phyloP scores from a whole-genome alignment of 805 yeast genomes.

The Metschnikowia dekortorum region DNA sequence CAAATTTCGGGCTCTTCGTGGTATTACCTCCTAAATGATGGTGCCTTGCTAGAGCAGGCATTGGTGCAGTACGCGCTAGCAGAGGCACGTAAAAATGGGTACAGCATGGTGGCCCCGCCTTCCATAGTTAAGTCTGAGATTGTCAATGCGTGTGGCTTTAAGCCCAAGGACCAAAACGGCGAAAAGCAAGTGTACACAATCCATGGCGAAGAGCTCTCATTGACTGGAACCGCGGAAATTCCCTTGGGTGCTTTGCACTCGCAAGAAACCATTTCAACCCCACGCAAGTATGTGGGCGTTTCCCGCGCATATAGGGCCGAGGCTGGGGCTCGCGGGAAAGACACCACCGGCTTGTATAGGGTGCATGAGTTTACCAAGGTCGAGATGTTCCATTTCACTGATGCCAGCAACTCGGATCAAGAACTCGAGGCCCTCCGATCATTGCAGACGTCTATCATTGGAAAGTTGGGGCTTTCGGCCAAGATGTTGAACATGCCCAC shows the following conservation, averaged over 20 bases:
- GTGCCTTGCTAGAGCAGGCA: slow-evolving; percentile 87
- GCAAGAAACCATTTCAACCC: slow-evolving; percentile 44
- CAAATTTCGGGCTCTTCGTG: slow-evolving; percentile 79
- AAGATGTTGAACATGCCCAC: slow-evolving; percentile 85
- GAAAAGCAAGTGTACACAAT: slow-evolving; percentile 82
- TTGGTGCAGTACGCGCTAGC: slow-evolving; percentile 72
- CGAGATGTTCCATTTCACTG: slow-evolving; percentile 77
- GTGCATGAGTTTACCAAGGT: slow-evolving; percentile 97
- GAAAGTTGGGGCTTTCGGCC: slow-evolving; percentile 70
- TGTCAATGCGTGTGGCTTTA: slow-evolving; percentile 87
- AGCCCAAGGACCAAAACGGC: slow-evolving; percentile 82
- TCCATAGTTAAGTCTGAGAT: slow-evolving; percentile 75
- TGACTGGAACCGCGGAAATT: slow-evolving; percentile 95
- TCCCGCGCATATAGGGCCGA: slow-evolving; percentile 91
- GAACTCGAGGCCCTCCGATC: slow-evolving; percentile 57
- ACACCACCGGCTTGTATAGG: slow-evolving; percentile 85
- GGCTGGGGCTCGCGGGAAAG: slow-evolving; percentile 94
- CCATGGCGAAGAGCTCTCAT: slow-evolving; percentile 49
- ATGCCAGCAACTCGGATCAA: slow-evolving; percentile 39
- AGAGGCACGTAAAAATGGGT: slow-evolving; percentile 64
- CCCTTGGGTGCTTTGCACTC: slow-evolving; percentile 80
- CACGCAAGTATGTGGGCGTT: slow-evolving; percentile 67
- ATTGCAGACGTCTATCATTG: slow-evolving; percentile 62
- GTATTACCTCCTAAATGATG: slow-evolving; percentile 80
- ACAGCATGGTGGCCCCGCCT: slow-evolving; percentile 74